Evolutionary conservation across 176 grass and related monocot genomes (phyloP).

Genomic region (Thalia dealbata): DNA sequence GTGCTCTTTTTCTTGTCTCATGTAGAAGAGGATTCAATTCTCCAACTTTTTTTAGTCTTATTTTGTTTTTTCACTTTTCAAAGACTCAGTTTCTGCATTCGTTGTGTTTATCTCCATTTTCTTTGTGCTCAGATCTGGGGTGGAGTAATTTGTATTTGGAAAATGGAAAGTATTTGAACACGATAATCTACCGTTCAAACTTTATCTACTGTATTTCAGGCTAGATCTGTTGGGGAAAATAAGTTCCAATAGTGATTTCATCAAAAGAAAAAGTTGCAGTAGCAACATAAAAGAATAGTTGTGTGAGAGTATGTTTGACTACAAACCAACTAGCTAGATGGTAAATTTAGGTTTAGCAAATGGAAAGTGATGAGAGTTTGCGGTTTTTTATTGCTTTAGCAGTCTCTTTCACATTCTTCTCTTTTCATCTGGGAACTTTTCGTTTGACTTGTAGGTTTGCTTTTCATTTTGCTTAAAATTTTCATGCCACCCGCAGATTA

Average conservation of each 20-base stretch:
- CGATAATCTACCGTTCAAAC: not conserved
- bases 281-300: not conserved
- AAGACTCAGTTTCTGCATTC: not conserved
- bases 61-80: not conserved
- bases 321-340: not conserved
- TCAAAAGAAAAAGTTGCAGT: too few species aligned
- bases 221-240: not conserved
- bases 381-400: not conserved
- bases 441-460: too few species aligned
- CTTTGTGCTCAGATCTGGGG: not conserved
- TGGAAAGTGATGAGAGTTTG: too few species aligned
- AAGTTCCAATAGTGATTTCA: too few species aligned
- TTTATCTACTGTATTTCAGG: not conserved
- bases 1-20: slow-evolving; percentile 9
- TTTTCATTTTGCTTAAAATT: not conserved
- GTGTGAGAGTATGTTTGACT: not conserved
- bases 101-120: not conserved
- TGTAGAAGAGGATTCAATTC: not conserved
- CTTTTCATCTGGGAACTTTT: not conserved
- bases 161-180: not conserved
- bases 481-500: not conserved
- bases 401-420: not conserved
- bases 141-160: not conserved
- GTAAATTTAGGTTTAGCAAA: not conserved
- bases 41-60: too few species aligned